Conservation (phyloP, 2,329 filamentous ascomycete species). For the Leptographium galeiforme region DNA sequence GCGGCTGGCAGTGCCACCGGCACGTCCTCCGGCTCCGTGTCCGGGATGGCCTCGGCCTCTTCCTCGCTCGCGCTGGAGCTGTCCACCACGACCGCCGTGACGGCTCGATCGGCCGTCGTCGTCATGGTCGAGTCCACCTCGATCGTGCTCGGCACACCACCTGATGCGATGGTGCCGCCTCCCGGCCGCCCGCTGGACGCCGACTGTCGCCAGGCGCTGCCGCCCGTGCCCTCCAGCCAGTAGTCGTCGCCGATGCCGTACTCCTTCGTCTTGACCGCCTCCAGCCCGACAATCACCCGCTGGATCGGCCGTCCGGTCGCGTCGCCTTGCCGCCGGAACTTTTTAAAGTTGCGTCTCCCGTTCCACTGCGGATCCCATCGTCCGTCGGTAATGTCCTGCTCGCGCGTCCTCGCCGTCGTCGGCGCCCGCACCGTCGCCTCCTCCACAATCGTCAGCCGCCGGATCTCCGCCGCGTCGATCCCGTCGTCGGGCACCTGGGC, state of each 20-base stretch:
- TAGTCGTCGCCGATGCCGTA: slow-evolving; percentile 66
- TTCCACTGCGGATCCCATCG: slow-evolving; percentile 88
- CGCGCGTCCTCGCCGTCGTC: slow-evolving; percentile 22
- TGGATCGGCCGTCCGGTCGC: slow-evolving; percentile 25
- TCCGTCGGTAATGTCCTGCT: slow-evolving; percentile 37
- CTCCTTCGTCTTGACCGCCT: slow-evolving; percentile 57
- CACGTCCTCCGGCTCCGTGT: slow-evolving; percentile 14
- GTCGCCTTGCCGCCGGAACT: slow-evolving; percentile 53
- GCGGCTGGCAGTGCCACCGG: slow-evolving; percentile 9
- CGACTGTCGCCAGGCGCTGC: neutral
- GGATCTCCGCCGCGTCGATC: slow-evolving; percentile 59
- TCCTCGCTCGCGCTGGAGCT: neutral
- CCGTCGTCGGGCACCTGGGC: slow-evolving; percentile 43
- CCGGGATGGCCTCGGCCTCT: neutral
- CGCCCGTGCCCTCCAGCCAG: slow-evolving; percentile 48
- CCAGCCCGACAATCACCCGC: slow-evolving; percentile 53
- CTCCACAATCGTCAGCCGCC: slow-evolving; percentile 62
- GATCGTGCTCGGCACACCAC: neutral
- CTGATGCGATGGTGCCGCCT: neutral
- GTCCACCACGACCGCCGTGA: neutral
- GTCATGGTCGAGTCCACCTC: slow-evolving; percentile 10
- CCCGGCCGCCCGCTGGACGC: neutral
- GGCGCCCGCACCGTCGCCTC: slow-evolving; percentile 50
- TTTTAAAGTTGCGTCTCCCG: slow-evolving; percentile 91
- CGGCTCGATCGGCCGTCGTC: slow-evolving; percentile 16